These are phyloP conservation scores for Fusarium dimerum DNA, from an alignment of 2,329 filamentous ascomycete genomes.

Conservation along the genomic window DNA sequence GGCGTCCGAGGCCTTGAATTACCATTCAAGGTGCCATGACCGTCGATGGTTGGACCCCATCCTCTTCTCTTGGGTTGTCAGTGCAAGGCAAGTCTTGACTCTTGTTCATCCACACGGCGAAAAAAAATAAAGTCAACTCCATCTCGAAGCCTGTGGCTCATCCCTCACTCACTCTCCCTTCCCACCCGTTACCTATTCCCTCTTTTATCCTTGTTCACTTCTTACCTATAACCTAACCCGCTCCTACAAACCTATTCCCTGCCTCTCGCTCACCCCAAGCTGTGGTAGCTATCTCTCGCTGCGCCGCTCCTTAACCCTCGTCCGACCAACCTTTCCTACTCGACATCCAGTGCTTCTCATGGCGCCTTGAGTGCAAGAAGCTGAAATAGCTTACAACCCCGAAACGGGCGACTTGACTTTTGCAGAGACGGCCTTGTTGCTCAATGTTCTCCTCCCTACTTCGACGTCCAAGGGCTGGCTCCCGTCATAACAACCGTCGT, in stretches of 20 bases:
- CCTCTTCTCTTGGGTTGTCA: slow-evolving; percentile 1
- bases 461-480: slow-evolving; percentile 34
- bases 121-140: slow-evolving; percentile 16
- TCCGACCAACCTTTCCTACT: background rate
- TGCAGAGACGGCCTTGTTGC: slow-evolving; percentile 15
- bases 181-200: background rate
- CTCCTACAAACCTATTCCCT: background rate
- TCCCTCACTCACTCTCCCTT: background rate
- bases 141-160: background rate
- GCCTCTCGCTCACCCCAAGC: background rate
- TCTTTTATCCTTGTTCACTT: background rate
- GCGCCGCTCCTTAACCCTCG: slow-evolving; percentile 2
- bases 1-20: slow-evolving; percentile 8
- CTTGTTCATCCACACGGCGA: slow-evolving; percentile 9
- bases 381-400: slow-evolving; percentile 26
- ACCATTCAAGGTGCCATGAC: slow-evolving; percentile 9
- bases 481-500: slow-evolving; percentile 35
- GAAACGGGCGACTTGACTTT: slow-evolving; percentile 8
- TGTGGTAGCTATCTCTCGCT: slow-evolving; percentile 3
- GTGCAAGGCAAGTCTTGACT: background rate
- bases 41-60: slow-evolving; percentile 21
- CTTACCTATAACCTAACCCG: background rate
- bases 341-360: slow-evolving; percentile 20
- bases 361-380: slow-evolving; percentile 30
- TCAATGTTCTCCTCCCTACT: slow-evolving; percentile 41